phyloP scores from a whole-genome alignment of 23 red algal species.

The Agarophyton chilense region DNA sequence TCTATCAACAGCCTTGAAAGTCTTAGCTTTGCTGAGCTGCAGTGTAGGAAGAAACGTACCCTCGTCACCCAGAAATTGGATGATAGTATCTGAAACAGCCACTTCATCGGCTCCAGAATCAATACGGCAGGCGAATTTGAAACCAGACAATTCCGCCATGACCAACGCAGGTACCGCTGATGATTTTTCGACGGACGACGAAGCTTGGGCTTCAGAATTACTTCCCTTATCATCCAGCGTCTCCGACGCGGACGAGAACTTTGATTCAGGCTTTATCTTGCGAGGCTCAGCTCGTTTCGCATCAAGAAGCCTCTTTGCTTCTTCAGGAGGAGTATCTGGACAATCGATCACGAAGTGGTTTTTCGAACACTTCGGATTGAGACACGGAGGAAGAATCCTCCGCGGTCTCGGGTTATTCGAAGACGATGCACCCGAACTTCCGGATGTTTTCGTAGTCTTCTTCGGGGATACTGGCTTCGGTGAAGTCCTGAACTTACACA shows the following conservation, averaged over 20 bases:
- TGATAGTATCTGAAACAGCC: constrained; percentile 19
- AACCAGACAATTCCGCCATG: constrained; percentile 30
- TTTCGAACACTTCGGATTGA: constrained; percentile 5
- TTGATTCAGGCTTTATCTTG: no score
- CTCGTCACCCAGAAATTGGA: constrained; percentile 29
- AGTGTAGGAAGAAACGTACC: neutral
- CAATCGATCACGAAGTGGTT: neutral
- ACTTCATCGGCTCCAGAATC: constrained; percentile 30
- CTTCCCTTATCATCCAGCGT: no score
- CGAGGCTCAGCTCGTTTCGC: no score
- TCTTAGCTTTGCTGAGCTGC: neutral
- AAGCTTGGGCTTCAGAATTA: neutral
- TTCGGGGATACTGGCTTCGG: no score
- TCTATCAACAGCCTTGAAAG: constrained; percentile 21
- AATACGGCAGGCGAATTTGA: constrained; percentile 53
- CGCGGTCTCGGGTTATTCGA: no score
- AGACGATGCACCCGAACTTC: no score
- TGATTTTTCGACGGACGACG: no score
- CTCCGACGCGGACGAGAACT: no score
- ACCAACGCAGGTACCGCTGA: neutral
- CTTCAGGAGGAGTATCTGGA: no score
- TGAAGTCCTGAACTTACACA: no score
- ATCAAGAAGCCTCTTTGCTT: no score
- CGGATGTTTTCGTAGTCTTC: no score
- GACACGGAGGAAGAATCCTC: constrained; percentile 2